Evolutionary conservation across 2,329 filamentous ascomycete genomes (phyloP).

Genomic region (Boeremia lycopersici): DNA sequence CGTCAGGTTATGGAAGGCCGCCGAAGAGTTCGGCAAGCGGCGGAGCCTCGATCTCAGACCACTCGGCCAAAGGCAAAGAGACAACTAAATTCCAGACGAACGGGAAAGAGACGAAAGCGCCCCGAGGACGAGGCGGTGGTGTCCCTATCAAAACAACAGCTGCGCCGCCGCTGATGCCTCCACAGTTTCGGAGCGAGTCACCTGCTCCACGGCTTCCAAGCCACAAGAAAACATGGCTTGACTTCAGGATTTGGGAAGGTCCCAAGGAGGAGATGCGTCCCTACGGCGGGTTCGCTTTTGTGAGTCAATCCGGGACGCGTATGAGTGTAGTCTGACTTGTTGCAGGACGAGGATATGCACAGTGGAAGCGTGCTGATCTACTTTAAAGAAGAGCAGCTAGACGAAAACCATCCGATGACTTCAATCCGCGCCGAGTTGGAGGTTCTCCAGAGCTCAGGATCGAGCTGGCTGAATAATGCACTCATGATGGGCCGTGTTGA

Average conservation of each 20-base stretch:
- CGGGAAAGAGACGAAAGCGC: slow-evolving; percentile 48
- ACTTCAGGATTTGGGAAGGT: slow-evolving; percentile 47
- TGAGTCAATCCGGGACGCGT: slow-evolving; percentile 19
- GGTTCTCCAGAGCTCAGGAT: slow-evolving; percentile 44
- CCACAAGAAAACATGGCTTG: slow-evolving; percentile 42
- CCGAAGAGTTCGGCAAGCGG: slow-evolving; percentile 32
- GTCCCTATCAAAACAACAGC: slow-evolving; percentile 43
- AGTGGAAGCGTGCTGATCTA: slow-evolving; percentile 46
- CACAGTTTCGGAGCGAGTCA: slow-evolving; percentile 34
- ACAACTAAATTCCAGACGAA: slow-evolving; percentile 43
- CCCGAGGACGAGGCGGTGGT: slow-evolving; percentile 46
- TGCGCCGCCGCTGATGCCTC: slow-evolving; percentile 19
- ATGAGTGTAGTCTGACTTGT: slow-evolving; percentile 8
- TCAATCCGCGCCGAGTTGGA: slow-evolving; percentile 45
- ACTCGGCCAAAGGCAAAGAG: slow-evolving; percentile 39
- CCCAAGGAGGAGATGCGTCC: slow-evolving; percentile 36
- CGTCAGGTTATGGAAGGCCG: slow-evolving; percentile 22
- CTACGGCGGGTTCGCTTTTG: slow-evolving; percentile 47
- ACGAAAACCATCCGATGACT: slow-evolving; percentile 43
- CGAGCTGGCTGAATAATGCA: slow-evolving; percentile 46
- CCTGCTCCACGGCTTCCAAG: slow-evolving; percentile 25
- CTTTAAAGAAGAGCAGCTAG: slow-evolving; percentile 48
- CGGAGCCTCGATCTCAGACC: slow-evolving; percentile 35
- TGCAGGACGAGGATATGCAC: slow-evolving; percentile 48
- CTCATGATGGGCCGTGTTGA: slow-evolving; percentile 46